Conservation (phyloP, 1,139 yeast genomes). For the Taphrina communis region DNA sequence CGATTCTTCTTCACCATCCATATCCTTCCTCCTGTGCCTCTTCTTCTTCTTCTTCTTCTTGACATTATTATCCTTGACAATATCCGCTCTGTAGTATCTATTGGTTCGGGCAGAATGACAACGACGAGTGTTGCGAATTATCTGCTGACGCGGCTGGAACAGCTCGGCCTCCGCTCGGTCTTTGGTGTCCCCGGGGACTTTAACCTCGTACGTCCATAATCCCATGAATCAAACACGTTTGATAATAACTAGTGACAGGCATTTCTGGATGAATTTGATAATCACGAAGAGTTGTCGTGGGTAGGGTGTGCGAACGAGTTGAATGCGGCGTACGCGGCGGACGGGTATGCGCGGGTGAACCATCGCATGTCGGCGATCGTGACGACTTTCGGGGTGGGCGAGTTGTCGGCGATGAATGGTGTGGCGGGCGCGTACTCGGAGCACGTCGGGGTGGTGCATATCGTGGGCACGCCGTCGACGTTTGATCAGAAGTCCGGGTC, state of each 20-base stretch:
- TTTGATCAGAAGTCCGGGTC: constrained; percentile 54
- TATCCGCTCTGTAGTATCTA: no score
- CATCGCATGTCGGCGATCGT: constrained; percentile 44
- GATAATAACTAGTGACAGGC: background rate
- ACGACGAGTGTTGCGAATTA: constrained; percentile 56
- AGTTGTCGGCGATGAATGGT: constrained; percentile 75
- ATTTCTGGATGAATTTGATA: constrained; percentile 36
- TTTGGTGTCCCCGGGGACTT: constrained; percentile 69
- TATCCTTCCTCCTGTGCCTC: background rate
- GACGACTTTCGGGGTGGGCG: constrained; percentile 60
- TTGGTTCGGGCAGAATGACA: background rate
- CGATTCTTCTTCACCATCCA: background rate
- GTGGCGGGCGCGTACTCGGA: constrained; percentile 83
- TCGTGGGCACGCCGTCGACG: constrained; percentile 76
- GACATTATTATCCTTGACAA: no score
- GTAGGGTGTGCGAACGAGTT: constrained; percentile 68
- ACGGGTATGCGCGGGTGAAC: constrained; percentile 70
- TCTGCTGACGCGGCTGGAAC: constrained; percentile 58
- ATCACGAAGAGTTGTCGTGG: constrained; percentile 58
- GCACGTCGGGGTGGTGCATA: constrained; percentile 75
- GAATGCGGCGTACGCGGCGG: constrained; percentile 77
- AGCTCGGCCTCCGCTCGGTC: constrained; percentile 57
- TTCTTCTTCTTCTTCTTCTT: background rate
- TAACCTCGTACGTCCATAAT: constrained; percentile 53
- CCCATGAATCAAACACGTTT: background rate